phyloP scores from a whole-genome alignment of 202 grass and related monocot genomes.

The Dendrocalamus latiflorus region DNA sequence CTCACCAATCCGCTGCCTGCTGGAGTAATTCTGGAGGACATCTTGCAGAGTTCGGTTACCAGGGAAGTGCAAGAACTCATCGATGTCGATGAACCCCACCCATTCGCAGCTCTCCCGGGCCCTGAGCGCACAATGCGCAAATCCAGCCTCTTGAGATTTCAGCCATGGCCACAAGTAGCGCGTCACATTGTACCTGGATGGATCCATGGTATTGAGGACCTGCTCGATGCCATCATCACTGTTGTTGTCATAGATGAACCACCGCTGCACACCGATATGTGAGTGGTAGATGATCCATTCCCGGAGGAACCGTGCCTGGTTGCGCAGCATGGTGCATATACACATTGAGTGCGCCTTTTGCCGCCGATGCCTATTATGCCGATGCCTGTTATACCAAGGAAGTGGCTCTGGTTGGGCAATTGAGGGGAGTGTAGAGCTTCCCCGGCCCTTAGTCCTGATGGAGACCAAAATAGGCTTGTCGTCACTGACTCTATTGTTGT shows the following conservation, averaged over 20 bases:
- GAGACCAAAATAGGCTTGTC: constrained; percentile 61
- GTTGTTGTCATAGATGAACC: constrained; percentile 99
- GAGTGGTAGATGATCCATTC: constrained; percentile 92
- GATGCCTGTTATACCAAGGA: constrained; percentile 6
- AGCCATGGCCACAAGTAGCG: constrained; percentile 87
- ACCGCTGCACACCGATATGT: constrained; percentile 52
- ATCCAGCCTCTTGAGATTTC: constrained; percentile 96
- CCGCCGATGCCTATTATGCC: constrained; percentile 12
- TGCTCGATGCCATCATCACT: constrained; percentile 79
- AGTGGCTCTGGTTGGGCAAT: constrained; percentile 61
- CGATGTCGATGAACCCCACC: constrained; percentile 90
- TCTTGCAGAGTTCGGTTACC: constrained; percentile 46
- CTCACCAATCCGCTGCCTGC: constrained; percentile 53
- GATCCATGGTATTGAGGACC: constrained; percentile 40
- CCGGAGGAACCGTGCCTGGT: constrained; percentile 74
- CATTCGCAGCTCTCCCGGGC: constrained; percentile 73
- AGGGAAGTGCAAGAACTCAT: constrained; percentile 91
- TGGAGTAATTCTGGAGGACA: constrained; percentile 64
- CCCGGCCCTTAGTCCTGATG: constrained; percentile 63
- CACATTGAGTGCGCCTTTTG: constrained; percentile 78
- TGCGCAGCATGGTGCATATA: constrained; percentile 94
- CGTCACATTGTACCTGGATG: constrained; percentile 56
- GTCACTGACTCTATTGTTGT: constrained; percentile 20
- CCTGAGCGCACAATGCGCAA: constrained; percentile 84
- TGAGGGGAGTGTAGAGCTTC: constrained; percentile 63